Percentiles rank a stretch among this genome's conserved stretches.
Evolutionary conservation across 257 asterid species (phyloP).

Genomic region (Solanum bulbocastanum): DNA sequence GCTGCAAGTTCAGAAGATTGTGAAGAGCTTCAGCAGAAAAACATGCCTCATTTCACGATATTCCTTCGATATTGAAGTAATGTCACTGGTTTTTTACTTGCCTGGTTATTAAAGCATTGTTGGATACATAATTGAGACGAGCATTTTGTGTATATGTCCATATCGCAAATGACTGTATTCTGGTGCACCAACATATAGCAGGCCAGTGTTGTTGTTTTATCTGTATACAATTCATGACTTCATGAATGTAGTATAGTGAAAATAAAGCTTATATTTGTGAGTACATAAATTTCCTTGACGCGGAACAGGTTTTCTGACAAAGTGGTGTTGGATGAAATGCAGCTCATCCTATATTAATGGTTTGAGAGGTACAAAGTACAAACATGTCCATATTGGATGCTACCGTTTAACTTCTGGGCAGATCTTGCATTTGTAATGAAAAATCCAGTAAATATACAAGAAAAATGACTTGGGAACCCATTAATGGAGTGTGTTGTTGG

Average conservation of each 20-base stretch:
- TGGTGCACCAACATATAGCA: not conserved
- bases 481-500: not conserved
- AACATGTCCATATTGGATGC: constrained; percentile 79
- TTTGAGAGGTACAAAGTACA: constrained; percentile 88
- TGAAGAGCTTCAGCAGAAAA: constrained; percentile 44
- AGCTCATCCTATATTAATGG: constrained; percentile 90
- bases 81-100: not conserved
- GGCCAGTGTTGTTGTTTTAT: not conserved
- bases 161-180: not conserved
- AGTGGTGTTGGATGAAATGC: constrained; percentile 74
- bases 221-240: not conserved
- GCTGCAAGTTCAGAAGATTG: constrained; percentile 34
- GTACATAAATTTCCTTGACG: not conserved
- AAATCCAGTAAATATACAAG: not conserved
- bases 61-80: constrained; percentile 33
- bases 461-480: not conserved
- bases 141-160: not conserved
- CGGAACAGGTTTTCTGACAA: constrained; percentile 44
- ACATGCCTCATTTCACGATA: constrained; percentile 48
- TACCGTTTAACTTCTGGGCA: not conserved
- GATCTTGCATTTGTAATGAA: not conserved
- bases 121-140: not conserved
- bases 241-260: not conserved
- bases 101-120: not conserved
- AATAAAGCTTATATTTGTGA: not conserved